Evolutionary conservation across 306 rosid genomes (phyloP).

Genomic region (Sindora glabra): DNA sequence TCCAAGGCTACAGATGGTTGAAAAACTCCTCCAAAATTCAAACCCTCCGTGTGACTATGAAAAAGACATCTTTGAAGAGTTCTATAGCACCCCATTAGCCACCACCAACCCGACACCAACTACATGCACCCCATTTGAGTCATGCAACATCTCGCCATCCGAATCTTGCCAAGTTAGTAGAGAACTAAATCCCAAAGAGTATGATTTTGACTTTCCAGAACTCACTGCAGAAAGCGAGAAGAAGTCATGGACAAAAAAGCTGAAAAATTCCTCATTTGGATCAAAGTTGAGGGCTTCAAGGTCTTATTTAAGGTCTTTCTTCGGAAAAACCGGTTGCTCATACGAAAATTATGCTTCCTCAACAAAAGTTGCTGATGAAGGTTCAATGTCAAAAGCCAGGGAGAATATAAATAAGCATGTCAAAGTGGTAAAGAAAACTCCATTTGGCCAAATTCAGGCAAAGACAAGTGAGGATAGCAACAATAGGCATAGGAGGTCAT

Average conservation of each 20-base stretch:
- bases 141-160: constrained; percentile 76
- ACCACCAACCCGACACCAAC: constrained; percentile 65
- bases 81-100: constrained; percentile 68
- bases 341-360: constrained; percentile 61
- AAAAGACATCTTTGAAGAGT: constrained; percentile 48
- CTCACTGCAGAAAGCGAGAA: constrained; percentile 34
- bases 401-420: constrained; percentile 34
- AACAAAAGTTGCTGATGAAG: constrained; percentile 59
- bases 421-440: constrained; percentile 38
- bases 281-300: constrained; percentile 80
- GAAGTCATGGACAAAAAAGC: constrained; percentile 77
- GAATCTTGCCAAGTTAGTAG: constrained; percentile 74
- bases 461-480: constrained; percentile 29
- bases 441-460: constrained; percentile 58
- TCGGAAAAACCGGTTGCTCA: constrained; percentile 77
- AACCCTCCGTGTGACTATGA: constrained; percentile 25
- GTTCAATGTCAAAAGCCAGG: constrained; percentile 51
- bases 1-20: constrained; percentile 82
- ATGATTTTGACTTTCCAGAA: constrained; percentile 28
- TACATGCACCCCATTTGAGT: constrained; percentile 72
- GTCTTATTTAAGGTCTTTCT: constrained; percentile 77
- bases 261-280: constrained; percentile 62
- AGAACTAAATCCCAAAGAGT: constrained; percentile 60
- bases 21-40: constrained; percentile 62
- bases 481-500: constrained; percentile 69